phyloP scores from a whole-genome alignment of 768 basidiomycete species.

The Amyloporia xantha region DNA sequence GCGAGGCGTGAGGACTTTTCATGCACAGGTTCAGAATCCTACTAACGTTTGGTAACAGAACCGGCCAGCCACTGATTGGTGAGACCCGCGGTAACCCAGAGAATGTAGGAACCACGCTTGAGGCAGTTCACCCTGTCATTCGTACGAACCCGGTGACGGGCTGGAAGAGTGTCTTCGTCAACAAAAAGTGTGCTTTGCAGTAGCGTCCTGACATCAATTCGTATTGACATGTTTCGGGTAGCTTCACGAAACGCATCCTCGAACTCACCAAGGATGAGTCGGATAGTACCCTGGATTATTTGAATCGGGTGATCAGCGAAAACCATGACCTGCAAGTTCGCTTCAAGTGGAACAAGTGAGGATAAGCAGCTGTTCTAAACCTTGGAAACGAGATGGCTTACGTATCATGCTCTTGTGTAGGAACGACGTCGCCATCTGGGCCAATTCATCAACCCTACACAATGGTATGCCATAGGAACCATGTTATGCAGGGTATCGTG shows the following conservation, averaged over 20 bases:
- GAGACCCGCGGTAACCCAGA: slow-evolving; percentile 44
- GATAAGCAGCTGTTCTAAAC: no score
- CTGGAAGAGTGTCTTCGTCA: slow-evolving; percentile 51
- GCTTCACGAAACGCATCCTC: slow-evolving; percentile 50
- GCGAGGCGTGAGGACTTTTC: not conserved
- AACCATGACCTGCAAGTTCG: slow-evolving; percentile 58
- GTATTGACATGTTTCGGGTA: slow-evolving; percentile 11
- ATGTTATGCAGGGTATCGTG: not conserved
- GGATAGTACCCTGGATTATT: slow-evolving; percentile 39
- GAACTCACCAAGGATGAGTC: slow-evolving; percentile 50
- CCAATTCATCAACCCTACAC: slow-evolving; percentile 47
- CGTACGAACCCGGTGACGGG: slow-evolving; percentile 56
- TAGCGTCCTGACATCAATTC: not conserved
- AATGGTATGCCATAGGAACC: slow-evolving; percentile 22
- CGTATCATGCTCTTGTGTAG: not conserved
- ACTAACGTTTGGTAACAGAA: slow-evolving; percentile 28
- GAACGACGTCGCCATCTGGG: slow-evolving; percentile 57
- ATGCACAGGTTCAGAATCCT: no score
- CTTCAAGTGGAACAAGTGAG: slow-evolving; percentile 39
- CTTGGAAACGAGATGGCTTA: not conserved
- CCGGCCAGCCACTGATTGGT: slow-evolving; percentile 25
- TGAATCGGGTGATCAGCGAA: slow-evolving; percentile 43
- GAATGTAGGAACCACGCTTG: slow-evolving; percentile 42
- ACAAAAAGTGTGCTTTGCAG: slow-evolving; percentile 31
- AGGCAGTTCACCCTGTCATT: slow-evolving; percentile 49